Percentiles rank a stretch among this genome's conserved stretches.
Conservation (phyloP, 768 basidiomycete species). For the Phaeotremella fagi region DNA sequence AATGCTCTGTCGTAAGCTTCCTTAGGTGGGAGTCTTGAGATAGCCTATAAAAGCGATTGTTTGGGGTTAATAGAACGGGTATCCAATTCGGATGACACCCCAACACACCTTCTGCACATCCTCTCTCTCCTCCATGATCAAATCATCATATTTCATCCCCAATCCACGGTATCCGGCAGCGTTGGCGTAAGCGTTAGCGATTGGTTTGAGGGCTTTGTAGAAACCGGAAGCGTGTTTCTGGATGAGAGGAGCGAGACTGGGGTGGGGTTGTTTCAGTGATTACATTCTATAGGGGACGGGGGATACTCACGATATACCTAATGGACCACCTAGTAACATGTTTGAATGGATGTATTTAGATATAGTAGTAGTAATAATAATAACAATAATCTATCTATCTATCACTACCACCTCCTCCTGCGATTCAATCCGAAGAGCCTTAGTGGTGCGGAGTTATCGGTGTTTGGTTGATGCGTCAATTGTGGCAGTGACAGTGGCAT, state of each 20-base stretch:
- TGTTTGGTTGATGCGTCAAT: no score
- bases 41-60: conserved; percentile 56
- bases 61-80: not conserved
- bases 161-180: conserved; percentile 75
- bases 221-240: conserved; percentile 62
- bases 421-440: no score
- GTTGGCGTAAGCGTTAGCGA: conserved; percentile 78
- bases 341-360: conserved; percentile 7
- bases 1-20: conserved; percentile 85
- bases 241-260: conserved; percentile 64
- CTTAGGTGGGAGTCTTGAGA: conserved; percentile 69
- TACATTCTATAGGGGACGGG: no score
- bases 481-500: no score
- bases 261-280: not conserved
- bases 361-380: no score
- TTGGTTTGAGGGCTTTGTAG: conserved; percentile 63
- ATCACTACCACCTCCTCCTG: no score
- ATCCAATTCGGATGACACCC: not conserved
- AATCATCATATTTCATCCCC: conserved; percentile 91
- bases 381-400: no score
- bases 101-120: conserved; percentile 43
- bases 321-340: conserved; percentile 37
- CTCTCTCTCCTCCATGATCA: conserved; percentile 52
- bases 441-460: no score
- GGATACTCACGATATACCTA: conserved; percentile 38